Evolutionary conservation across 805 yeast species (phyloP), one percentile per base, ranked within the genome.

Genomic region (Ogataea pini): DNA sequence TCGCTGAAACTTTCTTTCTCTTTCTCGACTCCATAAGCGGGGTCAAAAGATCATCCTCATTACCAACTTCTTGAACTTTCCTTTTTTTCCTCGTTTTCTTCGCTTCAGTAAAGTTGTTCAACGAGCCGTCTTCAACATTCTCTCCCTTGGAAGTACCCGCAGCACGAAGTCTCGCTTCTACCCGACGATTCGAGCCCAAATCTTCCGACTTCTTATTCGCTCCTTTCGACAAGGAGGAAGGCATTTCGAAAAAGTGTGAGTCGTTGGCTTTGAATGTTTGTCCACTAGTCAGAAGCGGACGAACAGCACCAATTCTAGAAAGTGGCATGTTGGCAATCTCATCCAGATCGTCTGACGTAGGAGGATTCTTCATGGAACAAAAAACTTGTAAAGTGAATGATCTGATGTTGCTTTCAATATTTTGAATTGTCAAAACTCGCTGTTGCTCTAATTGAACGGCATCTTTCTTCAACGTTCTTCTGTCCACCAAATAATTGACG

Each of bases 381-480:
- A 48, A 28, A 17, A 54, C 46, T 29, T 36, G 36, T 10, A 25
- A 33, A 6, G 42, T 46, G 3, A 42, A 10, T 6, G 50, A 14
- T 8, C 52, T 41, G 17, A 39, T 36, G 38, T 46, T 50, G 50
- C 43, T 49, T 19, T 25, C 49, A 29, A 47, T 40, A 19, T 43
- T 41, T 17, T 49, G 51, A 1, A 55, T 39, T n/a, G 36, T 47
- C 6, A 65, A 34, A 3, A 46, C 18, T 0, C 72, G 68, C 10
- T 70, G 63, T 0, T 54, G 51, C 4, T 63, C 64, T 24, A 81
- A 63, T 3, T 57, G 48, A 1, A 56, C 52, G 0, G 78, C 67
- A 52, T 79, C 85, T 5, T 75, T 72, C 6, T 61, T 57, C 10
- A 79, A 57, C 0, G 91, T 85, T 44, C 73, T 75, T 28, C 78